Base-by-base conservation (phyloP, 352 stramenopile species). In the Globisporangium alternatum region DNA sequence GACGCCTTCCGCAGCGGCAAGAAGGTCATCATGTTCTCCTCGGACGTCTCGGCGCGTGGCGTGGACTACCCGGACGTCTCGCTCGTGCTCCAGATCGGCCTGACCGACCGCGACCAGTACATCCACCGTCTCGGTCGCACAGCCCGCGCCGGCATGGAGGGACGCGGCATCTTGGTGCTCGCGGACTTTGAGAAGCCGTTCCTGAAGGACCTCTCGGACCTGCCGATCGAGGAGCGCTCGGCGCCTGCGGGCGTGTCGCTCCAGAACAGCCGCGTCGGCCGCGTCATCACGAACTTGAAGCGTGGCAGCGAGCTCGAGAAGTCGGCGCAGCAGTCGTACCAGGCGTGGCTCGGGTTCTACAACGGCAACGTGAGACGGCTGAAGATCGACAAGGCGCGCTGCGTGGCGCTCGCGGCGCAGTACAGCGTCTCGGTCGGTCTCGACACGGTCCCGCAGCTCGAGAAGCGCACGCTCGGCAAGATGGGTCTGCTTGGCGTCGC, bases 51-150 rank as follows among this genome's bases (percentile, higher is more conserved):
- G 25, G 95, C 94, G n/a, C 79, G 96, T 56, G 96, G 96, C 52
- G 91, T 98, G 37, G 96, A 98, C 77, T 98, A 98, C 78, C 95
- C 94, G 2, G 89, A 98, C 64, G 95, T 99, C 0, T 94, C 88
- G 33, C 72, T 91, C 13, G 88, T 97, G 35, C 72, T 97, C 1
- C 86, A 97, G 66, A 80, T 96, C 51, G 88, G 72, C 57, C 89
- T 76, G 39, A 97, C 76, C 60, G 90, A 96, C 64, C 78, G 83
- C 30, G 92, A 96, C 62, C 95, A 98, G 72, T 99, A 98, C 80
- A 97, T 98, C 54, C 97, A 99, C 74, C 86, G 97, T n/a, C 76
- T 99, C 10, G 96, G 96, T 47, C 90, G 97, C 70, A 99, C 96
- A 5, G 97, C 86, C 3, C 85, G 91, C 66, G 90, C 89, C 22